These are phyloP conservation scores for Agrostemma githago DNA, from an alignment of 148 eudicot species.

Conservation along the genomic window DNA sequence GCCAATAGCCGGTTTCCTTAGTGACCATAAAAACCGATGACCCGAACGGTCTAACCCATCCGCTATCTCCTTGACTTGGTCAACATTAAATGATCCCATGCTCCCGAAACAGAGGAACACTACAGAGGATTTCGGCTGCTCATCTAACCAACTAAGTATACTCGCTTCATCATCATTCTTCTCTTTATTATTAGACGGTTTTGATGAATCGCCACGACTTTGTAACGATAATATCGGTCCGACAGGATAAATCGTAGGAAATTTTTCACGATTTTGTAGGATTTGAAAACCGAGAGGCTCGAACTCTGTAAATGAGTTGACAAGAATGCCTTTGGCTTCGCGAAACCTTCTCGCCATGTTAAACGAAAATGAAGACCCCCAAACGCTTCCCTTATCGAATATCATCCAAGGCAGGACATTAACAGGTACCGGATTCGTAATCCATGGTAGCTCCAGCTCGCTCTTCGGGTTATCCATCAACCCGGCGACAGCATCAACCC, in stretches of 20 bases:
- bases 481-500: not conserved
- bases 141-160: conserved; percentile 43
- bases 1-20: conserved; percentile 29
- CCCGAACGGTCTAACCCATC: conserved; percentile 37
- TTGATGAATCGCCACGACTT: not conserved
- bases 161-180: not conserved
- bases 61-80: conserved; percentile 50
- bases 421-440: conserved; percentile 12
- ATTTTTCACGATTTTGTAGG: not conserved
- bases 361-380: not conserved
- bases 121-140: conserved; percentile 39
- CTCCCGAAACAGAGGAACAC: conserved; percentile 60
- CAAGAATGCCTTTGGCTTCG: conserved; percentile 37
- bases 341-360: conserved; percentile 7
- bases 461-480: not conserved
- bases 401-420: conserved; percentile 16
- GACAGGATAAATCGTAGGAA: conserved; percentile 37
- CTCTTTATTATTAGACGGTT: not conserved
- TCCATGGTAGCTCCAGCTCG: conserved; percentile 19
- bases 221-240: conserved; percentile 39
- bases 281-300: conserved; percentile 26
- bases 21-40: conserved; percentile 37
- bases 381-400: conserved; percentile 7
- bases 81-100: conserved; percentile 34
- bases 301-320: conserved; percentile 41